phyloP scores from a whole-genome alignment of 108 stramenopile genomes.

The Stephanodiscus minutulus region DNA sequence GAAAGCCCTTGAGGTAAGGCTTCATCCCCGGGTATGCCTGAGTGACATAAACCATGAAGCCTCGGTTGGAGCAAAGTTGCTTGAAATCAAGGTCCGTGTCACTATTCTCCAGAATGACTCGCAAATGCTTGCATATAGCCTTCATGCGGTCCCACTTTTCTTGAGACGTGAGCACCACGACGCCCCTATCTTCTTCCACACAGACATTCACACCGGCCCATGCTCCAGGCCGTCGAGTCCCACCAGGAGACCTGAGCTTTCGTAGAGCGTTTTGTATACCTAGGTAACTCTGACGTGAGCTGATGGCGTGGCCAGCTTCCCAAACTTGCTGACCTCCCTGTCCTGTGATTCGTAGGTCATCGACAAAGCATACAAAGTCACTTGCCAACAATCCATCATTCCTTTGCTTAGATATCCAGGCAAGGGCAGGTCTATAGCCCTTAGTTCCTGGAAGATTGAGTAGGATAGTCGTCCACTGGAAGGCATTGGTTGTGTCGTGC shows the following conservation, averaged over 20 bases:
- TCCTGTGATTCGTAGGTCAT: constrained; percentile 37
- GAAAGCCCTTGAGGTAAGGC: not conserved
- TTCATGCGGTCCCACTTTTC: constrained; percentile 1
- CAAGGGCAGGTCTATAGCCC: not conserved
- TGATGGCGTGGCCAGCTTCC: constrained; percentile 12
- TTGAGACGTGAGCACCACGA: constrained; percentile 11
- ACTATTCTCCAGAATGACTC: too few relatives aligned
- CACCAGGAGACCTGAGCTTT: constrained; percentile 20
- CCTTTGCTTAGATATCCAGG: constrained; percentile 45
- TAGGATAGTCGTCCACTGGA: constrained; percentile 24
- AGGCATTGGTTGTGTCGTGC: constrained; percentile 11
- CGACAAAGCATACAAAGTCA: constrained; percentile 16
- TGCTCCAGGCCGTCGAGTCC: not conserved
- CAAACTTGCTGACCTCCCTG: not conserved
- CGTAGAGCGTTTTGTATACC: constrained; percentile 54
- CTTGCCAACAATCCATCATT: constrained; percentile 25
- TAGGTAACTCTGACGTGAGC: constrained; percentile 11
- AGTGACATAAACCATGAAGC: not conserved
- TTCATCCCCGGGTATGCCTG: not conserved
- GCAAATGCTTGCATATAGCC: not conserved
- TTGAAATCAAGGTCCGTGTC: not conserved
- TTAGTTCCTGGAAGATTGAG: constrained; percentile 42
- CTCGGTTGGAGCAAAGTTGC: not conserved
- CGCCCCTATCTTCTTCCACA: constrained; percentile 21
- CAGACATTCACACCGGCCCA: constrained; percentile 17